Percentiles rank a stretch among this genome's conserved stretches.
These are phyloP conservation scores for Xerocomus brunneocitrinus DNA, from an alignment of 768 basidiomycete species.

Conservation along the genomic window DNA sequence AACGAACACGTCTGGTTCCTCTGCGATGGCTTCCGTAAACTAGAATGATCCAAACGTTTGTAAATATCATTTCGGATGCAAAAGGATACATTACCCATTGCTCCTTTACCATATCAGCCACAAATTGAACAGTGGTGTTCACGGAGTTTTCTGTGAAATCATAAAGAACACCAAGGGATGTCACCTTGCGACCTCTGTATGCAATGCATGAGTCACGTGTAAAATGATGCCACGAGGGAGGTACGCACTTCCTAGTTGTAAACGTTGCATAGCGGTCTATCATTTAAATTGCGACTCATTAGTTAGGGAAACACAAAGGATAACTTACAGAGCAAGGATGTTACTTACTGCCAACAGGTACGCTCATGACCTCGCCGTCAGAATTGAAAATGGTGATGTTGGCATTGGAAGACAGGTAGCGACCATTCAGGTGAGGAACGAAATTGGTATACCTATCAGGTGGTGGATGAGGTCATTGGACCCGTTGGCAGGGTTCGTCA, in stretches of 20 bases:
- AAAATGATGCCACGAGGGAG: background rate
- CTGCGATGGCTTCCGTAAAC: conserved; percentile 75
- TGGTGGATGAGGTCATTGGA: background rate
- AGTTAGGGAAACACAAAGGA: conserved; percentile 20
- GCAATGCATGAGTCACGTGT: background rate
- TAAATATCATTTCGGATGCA: background rate
- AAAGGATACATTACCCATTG: conserved; percentile 51
- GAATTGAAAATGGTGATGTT: conserved; percentile 68
- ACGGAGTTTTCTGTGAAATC: conserved; percentile 68
- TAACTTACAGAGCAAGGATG: background rate
- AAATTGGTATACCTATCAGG: conserved; percentile 56
- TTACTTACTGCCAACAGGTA: conserved; percentile 42
- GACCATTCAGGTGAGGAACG: conserved; percentile 57
- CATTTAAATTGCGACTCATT: conserved; percentile 24
- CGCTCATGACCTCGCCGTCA: conserved; percentile 32
- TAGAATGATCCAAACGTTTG: conserved; percentile 21
- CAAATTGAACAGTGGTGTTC: conserved; percentile 72
- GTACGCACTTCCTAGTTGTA: conserved; percentile 59
- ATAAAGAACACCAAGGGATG: conserved; percentile 74
- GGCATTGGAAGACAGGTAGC: conserved; percentile 80
- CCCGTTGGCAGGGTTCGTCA: background rate
- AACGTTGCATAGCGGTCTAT: conserved; percentile 65
- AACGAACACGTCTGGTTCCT: conserved; percentile 80
- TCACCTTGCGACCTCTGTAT: conserved; percentile 61
- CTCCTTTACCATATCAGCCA: conserved; percentile 74